Evolutionary conservation across 2,329 filamentous ascomycete genomes (phyloP).

Genomic region (Stachybotrys chlorohalonatus): DNA sequence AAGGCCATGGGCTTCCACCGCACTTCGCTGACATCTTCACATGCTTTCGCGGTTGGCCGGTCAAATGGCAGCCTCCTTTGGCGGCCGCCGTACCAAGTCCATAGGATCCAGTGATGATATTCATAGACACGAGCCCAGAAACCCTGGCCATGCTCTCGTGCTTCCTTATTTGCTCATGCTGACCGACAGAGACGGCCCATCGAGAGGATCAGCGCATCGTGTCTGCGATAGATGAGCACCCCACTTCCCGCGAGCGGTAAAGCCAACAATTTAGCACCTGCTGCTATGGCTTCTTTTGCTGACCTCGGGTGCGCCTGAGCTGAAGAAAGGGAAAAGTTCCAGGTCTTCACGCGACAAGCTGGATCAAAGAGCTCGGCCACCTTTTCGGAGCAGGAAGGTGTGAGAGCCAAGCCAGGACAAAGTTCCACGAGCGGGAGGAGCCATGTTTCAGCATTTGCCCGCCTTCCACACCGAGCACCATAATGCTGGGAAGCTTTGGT

Average conservation of each 20-base stretch:
- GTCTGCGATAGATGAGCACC: not conserved
- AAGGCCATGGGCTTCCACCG: too few relatives aligned
- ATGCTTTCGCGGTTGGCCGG: too few relatives aligned
- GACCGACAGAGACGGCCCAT: too few relatives aligned
- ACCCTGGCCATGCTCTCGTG: too few relatives aligned
- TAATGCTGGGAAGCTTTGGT: not conserved
- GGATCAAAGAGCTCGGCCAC: not conserved
- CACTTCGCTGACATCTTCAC: too few relatives aligned
- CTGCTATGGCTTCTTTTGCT: not conserved
- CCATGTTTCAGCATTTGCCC: not conserved
- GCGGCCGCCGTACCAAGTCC: not conserved
- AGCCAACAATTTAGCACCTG: not conserved
- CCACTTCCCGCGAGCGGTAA: not conserved
- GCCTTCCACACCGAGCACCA: not conserved
- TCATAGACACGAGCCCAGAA: not conserved
- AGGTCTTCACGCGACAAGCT: not conserved
- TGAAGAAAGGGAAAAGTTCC: not conserved
- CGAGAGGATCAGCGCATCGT: too few relatives aligned
- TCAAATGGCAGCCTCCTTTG: too few relatives aligned
- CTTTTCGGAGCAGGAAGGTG: not conserved
- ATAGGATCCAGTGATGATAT: not conserved
- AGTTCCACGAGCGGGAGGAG: not conserved
- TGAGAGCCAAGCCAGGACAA: not conserved
- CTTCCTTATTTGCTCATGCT: too few relatives aligned
- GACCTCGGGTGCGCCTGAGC: not conserved